phyloP scores from a whole-genome alignment of 345 rosid genomes.

The Eutrema yunnanense region DNA sequence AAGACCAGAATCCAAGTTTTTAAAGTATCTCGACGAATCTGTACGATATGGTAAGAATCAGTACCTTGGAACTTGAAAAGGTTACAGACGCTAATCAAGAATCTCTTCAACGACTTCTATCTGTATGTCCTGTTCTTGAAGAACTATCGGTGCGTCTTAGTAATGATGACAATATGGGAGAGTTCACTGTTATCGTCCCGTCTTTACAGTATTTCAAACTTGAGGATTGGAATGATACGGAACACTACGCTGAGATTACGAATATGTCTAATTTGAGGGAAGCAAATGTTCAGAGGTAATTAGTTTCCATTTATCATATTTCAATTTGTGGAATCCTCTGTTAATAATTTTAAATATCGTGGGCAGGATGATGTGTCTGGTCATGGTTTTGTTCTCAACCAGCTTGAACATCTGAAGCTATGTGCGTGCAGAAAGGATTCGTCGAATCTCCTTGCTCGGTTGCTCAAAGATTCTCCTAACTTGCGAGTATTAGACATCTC shows the following conservation, averaged over 20 bases:
- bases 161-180: background rate
- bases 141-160: background rate
- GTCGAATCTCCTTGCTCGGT: background rate
- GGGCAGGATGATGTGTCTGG: background rate
- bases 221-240: accelerated
- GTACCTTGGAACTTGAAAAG: background rate
- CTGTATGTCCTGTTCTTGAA: background rate
- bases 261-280: background rate
- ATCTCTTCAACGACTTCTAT: background rate
- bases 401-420: background rate
- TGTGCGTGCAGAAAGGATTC: too few relatives aligned
- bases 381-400: background rate
- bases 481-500: background rate
- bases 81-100: too few relatives aligned
- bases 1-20: too few relatives aligned
- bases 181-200: background rate
- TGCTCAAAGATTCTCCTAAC: background rate
- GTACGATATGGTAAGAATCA: too few relatives aligned
- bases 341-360: too few relatives aligned
- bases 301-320: background rate
- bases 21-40: too few relatives aligned
- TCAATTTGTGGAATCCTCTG: too few relatives aligned
- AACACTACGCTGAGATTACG: background rate
- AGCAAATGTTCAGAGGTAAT: background rate
- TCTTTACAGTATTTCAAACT: background rate